Evolutionary conservation across 257 asterid genomes (phyloP).

Genomic region (Salvia hispanica): DNA sequence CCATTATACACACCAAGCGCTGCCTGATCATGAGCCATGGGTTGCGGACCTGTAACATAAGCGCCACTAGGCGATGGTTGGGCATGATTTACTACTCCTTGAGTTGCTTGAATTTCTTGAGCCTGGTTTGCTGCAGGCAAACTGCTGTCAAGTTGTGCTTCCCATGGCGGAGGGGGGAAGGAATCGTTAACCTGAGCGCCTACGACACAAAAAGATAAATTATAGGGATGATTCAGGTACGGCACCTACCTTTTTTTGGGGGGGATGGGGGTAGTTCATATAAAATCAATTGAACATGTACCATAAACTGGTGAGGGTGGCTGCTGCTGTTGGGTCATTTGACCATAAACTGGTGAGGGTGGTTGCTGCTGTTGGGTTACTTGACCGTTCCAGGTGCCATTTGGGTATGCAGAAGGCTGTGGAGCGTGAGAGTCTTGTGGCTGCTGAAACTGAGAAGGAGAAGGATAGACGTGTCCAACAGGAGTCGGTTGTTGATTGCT

Average conservation of each 20-base stretch:
- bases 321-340: constrained; percentile 61
- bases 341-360: constrained; percentile 73
- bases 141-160: constrained; percentile 58
- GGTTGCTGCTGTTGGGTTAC: constrained; percentile 72
- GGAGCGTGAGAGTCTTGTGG: constrained; percentile 51
- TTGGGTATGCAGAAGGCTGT: constrained; percentile 51
- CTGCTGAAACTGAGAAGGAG: constrained; percentile 68
- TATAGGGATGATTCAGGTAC: constrained; percentile 11
- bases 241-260: neutral
- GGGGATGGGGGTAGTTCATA: neutral
- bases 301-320: constrained; percentile 51
- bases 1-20: constrained; percentile 45
- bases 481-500: constrained; percentile 43
- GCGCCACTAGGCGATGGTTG: constrained; percentile 48
- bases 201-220: constrained; percentile 27
- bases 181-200: constrained; percentile 55
- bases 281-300: constrained; percentile 35
- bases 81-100: constrained; percentile 33
- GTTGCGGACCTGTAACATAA: constrained; percentile 48
- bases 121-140: constrained; percentile 45
- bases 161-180: constrained; percentile 98
- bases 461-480: constrained; percentile 57
- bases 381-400: constrained; percentile 75
- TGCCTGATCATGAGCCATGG: constrained; percentile 42
- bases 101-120: constrained; percentile 52